phyloP scores from a whole-genome alignment of 2,329 filamentous ascomycete species.

The Laburnicola sp. region DNA sequence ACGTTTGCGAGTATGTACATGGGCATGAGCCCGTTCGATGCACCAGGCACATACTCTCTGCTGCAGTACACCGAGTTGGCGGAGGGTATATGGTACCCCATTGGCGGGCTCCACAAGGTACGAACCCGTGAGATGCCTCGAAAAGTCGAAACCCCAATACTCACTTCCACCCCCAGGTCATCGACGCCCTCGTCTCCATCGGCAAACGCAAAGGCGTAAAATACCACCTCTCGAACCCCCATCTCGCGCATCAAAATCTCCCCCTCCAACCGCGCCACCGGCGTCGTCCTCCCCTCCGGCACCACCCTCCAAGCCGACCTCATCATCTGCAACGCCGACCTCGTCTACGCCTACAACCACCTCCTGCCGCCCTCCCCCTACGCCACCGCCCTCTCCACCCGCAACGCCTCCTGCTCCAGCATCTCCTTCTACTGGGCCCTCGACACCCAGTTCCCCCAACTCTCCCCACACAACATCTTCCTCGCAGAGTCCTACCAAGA shows the following conservation, averaged over 20 bases:
- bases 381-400: conserved; percentile 49
- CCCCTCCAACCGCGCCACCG: conserved; percentile 58
- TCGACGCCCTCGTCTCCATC: conserved; percentile 66
- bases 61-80: conserved; percentile 75
- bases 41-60: conserved; percentile 72
- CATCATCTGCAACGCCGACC: conserved; percentile 72
- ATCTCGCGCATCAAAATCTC: conserved; percentile 61
- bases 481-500: conserved; percentile 72
- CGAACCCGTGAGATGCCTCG: no score
- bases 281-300: conserved; percentile 62
- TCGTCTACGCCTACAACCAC: conserved; percentile 74
- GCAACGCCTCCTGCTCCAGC: conserved; percentile 67
- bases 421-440: conserved; percentile 79
- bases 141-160: no score
- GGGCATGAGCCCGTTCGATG: conserved; percentile 78
- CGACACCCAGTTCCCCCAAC: conserved; percentile 61
- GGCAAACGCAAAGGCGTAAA: conserved; percentile 64
- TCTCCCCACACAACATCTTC: conserved; percentile 76
- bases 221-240: conserved; percentile 62
- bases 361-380: conserved; percentile 61
- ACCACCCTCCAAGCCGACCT: conserved; percentile 65
- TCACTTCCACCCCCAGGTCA: conserved; percentile 45
- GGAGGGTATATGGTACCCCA: conserved; percentile 76
- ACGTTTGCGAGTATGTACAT: conserved; percentile 83
- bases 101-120: conserved; percentile 69